Evolutionary conservation across 164 flowering plant genomes (phyloP), one percentile per base, ranked within the genome.

Genomic region (Vitis riparia): DNA sequence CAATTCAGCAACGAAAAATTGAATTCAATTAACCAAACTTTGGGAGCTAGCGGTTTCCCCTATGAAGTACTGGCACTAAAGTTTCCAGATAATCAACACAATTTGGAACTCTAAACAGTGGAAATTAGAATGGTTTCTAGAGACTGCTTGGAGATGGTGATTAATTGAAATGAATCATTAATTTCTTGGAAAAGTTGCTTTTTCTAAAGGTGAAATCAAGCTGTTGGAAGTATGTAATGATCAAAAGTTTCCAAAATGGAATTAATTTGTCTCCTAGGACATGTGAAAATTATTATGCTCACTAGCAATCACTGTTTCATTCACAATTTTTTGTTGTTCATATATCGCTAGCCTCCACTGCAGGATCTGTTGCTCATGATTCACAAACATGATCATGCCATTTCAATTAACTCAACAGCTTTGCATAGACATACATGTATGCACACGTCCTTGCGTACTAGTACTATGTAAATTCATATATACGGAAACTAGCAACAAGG

Each of bases 291-390:
- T 63, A 56, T 56, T 57, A 49, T 63, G 32, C 55, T 52, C 48
- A 30, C 30, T 53, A 62, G 17, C 55, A 49, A 27, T 2, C 60
- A 71, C 71, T 76, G 69, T 76, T 76, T 58, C 57, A 76, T 62
- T 76, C 65, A 13, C 66, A 50, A 19, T 51, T 51, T 17, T 55
- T 23, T 1, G 27, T 23, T 23, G 27, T 23, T 23, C 27, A 23
- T 53, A 11, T 0, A 56, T 62, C 55, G 32, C 64, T 59, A 63
- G 56, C 64, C 15, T 59, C 67, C 63, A 50, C 67, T 67, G 44
- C 44, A 51, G 66, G 11, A 52, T 66, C 1, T 50, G 16, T 59
- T 49, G 64, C 8, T 51, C 15, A 68, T 52, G 51, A 69, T 69
- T 57, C 59, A 57, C 59, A 14, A 6, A 16, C 27, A 16, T 5